Evolutionary conservation across 768 basidiomycete species (phyloP).

Genomic region (Amanita molliuscula): DNA sequence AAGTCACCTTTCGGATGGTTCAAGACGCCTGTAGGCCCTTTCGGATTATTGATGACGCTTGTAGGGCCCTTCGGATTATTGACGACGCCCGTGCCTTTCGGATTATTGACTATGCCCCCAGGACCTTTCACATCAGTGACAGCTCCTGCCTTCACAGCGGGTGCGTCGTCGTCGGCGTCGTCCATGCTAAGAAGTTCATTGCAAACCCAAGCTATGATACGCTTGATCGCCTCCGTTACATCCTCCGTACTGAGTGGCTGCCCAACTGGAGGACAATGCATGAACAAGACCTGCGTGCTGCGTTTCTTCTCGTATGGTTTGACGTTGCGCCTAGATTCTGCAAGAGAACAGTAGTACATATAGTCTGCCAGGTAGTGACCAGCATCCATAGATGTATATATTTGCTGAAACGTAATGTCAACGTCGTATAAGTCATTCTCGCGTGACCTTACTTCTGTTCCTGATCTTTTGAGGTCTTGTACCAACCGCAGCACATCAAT

Average conservation of each 20-base stretch:
- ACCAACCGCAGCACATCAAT: slow-evolving; percentile 50
- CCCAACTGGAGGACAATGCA: slow-evolving; percentile 63
- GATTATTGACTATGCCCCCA: slow-evolving; percentile 4
- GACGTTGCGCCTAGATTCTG: slow-evolving; percentile 47
- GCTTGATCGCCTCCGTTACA: slow-evolving; percentile 55
- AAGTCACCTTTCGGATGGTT: neutral
- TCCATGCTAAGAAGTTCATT: slow-evolving; percentile 27
- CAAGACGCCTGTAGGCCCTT: neutral
- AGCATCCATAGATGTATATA: slow-evolving; percentile 66
- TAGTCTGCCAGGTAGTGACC: slow-evolving; percentile 73
- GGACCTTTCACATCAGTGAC: slow-evolving; percentile 2
- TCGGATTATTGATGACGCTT: no score
- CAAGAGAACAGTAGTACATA: slow-evolving; percentile 67
- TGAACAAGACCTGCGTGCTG: slow-evolving; percentile 46
- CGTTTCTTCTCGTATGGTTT: slow-evolving; percentile 32
- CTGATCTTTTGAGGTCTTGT: slow-evolving; percentile 40
- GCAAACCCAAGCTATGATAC: slow-evolving; percentile 52
- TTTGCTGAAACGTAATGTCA: slow-evolving; percentile 31
- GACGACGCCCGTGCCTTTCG: neutral
- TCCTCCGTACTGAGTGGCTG: slow-evolving; percentile 56
- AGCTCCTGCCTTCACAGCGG: slow-evolving; percentile 3
- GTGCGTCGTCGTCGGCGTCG: slow-evolving; percentile 17
- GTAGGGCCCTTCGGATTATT: neutral
- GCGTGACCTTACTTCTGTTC: slow-evolving; percentile 31
- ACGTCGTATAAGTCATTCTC: neutral